Conservation (phyloP, 2,329 filamentous ascomycete genomes). For the Alternaria gaisen region DNA sequence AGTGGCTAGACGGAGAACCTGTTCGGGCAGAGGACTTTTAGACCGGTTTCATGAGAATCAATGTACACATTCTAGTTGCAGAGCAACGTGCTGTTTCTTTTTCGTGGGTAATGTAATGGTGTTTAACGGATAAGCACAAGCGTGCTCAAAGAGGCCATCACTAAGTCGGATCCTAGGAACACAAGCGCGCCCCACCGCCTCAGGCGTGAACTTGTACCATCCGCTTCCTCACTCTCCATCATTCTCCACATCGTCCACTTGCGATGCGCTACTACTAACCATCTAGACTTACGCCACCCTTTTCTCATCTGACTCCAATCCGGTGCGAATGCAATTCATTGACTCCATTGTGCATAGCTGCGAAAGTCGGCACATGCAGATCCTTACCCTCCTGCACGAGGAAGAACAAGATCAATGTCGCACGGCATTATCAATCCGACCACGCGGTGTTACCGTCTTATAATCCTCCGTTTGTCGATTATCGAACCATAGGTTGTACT, state of each 20-base stretch:
- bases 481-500: not conserved
- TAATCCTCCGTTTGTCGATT: not conserved
- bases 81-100: too few relatives aligned
- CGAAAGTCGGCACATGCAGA: not conserved
- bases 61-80: too few relatives aligned
- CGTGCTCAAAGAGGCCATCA: too few relatives aligned
- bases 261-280: not conserved
- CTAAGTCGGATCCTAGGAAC: too few relatives aligned
- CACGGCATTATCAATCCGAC: conserved; percentile 31
- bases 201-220: not conserved
- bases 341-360: conserved; percentile 1
- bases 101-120: too few relatives aligned
- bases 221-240: not conserved
- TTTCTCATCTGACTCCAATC: not conserved
- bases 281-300: not conserved
- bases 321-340: not conserved
- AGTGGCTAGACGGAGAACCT: too few relatives aligned
- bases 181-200: conserved; percentile 8
- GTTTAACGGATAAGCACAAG: too few relatives aligned
- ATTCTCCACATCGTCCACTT: not conserved
- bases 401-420: conserved; percentile 9
- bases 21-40: too few relatives aligned
- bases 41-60: too few relatives aligned
- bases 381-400: conserved; percentile 1
- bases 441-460: conserved; percentile 1